These are phyloP conservation scores for Starmerella etchellsii DNA, from an alignment of 805 yeast genomes.

Conservation along the genomic window DNA sequence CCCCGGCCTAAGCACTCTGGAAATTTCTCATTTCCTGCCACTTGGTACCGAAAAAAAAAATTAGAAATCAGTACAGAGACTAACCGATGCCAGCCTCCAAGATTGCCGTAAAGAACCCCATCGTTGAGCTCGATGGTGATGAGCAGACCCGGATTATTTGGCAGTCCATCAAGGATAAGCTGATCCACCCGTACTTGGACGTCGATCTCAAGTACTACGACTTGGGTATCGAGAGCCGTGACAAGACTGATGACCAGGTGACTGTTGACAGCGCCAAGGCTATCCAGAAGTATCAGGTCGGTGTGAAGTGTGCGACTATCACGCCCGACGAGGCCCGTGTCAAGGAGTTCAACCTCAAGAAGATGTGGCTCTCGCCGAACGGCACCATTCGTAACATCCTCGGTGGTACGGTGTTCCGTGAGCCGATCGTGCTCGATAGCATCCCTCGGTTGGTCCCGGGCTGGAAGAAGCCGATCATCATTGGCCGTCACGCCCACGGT, in stretches of 20 bases:
- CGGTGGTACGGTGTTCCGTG: conserved; percentile 95
- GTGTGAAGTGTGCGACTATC: conserved; percentile 94
- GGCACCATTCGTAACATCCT: conserved; percentile 92
- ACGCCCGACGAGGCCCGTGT: conserved; percentile 93
- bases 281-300: conserved; percentile 76
- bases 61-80: conserved; percentile 1
- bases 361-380: conserved; percentile 97
- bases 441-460: conserved; percentile 81
- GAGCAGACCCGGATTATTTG: conserved; percentile 96
- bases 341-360: conserved; percentile 74
- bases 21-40: no score
- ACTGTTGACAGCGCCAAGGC: conserved; percentile 86
- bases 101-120: conserved; percentile 71
- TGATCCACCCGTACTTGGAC: conserved; percentile 74
- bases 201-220: conserved; percentile 87
- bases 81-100: conserved; percentile 21
- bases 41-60: no score
- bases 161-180: conserved; percentile 75
- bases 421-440: conserved; percentile 80
- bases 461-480: conserved; percentile 92
- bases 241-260: conserved; percentile 75
- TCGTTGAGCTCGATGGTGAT: conserved; percentile 96
- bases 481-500: conserved; percentile 95
- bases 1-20: no score
- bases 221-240: conserved; percentile 75